These are phyloP conservation scores for Talaromyces rugulosus DNA, from an alignment of 2,329 filamentous ascomycete genomes.

Conservation along the genomic window DNA sequence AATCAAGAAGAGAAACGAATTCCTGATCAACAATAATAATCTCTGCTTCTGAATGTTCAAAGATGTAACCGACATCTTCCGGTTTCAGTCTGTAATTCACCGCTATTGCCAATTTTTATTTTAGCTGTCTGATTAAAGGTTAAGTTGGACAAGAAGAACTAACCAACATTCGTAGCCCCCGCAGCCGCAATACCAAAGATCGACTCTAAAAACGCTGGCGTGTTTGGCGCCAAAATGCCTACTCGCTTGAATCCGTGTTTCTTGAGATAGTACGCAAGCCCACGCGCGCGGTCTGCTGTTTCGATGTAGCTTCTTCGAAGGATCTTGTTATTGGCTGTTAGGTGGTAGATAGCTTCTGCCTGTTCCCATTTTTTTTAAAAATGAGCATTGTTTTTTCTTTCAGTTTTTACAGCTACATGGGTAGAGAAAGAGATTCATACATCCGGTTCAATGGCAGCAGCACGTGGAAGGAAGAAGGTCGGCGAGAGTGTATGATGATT, in stretches of 20 bases:
- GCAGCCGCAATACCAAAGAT: conserved; percentile 84
- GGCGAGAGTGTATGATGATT: conserved; percentile 66
- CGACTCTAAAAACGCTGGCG: conserved; percentile 85
- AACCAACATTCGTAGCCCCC: conserved; percentile 69
- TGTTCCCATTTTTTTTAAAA: conserved; percentile 19
- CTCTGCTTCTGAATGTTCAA: conserved; percentile 82
- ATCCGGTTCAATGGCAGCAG: conserved; percentile 81
- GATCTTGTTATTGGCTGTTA: conserved; percentile 70
- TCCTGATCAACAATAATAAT: conserved; percentile 82
- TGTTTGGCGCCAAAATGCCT: conserved; percentile 86
- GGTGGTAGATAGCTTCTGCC: conserved; percentile 79
- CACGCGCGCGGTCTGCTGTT: conserved; percentile 78
- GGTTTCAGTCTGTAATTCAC: conserved; percentile 72
- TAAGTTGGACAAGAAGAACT: conserved; percentile 13
- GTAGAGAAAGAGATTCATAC: conserved; percentile 31
- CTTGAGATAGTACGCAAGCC: conserved; percentile 80
- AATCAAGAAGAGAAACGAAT: conserved; percentile 65
- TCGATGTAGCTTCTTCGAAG: conserved; percentile 75
- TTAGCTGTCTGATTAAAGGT: not conserved
- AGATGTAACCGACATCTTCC: conserved; percentile 87
- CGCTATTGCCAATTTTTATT: conserved; percentile 30
- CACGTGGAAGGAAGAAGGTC: conserved; percentile 80
- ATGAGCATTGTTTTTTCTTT: not conserved
- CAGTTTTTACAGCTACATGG: too few species aligned
- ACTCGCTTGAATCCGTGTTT: conserved; percentile 71